Percentiles rank a stretch among this genome's conserved stretches.
Conservation (phyloP, 75 land plant genomes). For the Adiantum capillusveneris region DNA sequence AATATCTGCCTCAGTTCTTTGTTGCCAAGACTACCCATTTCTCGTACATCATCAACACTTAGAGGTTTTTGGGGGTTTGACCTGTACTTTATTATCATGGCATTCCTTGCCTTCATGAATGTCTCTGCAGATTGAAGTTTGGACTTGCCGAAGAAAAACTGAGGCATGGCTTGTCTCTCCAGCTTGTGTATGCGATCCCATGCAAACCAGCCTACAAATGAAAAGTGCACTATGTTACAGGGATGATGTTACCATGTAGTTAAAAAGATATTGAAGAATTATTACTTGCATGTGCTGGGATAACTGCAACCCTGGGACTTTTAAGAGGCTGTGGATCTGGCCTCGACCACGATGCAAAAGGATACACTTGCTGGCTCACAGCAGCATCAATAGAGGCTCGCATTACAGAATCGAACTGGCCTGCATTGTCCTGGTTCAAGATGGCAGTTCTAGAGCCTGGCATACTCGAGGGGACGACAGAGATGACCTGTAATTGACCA, state of each 20-base stretch:
- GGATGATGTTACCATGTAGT: neutral
- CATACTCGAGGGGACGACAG: slow-evolving; percentile 28
- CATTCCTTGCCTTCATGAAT: slow-evolving; percentile 28
- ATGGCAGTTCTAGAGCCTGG: neutral
- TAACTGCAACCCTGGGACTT: neutral
- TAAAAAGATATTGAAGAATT: neutral
- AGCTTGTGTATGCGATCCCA: slow-evolving; percentile 29
- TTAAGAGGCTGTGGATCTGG: slow-evolving; percentile 1
- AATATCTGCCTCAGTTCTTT: slow-evolving; percentile 15
- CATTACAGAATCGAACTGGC: neutral
- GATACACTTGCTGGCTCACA: neutral
- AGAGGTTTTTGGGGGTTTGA: slow-evolving; percentile 15
- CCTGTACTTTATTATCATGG: slow-evolving; percentile 22
- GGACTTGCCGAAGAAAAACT: slow-evolving; percentile 31
- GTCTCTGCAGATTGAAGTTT: slow-evolving; percentile 22
- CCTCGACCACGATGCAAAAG: slow-evolving; percentile 4
- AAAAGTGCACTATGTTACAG: neutral
- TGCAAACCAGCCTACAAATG: slow-evolving; percentile 29
- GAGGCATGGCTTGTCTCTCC: slow-evolving; percentile 30
- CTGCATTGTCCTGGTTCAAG: neutral
- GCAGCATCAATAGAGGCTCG: neutral
- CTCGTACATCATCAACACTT: slow-evolving; percentile 18
- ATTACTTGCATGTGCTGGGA: slow-evolving; percentile 4
- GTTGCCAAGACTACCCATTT: slow-evolving; percentile 8
- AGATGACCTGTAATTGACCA: slow-evolving; percentile 77